These are phyloP conservation scores for Arabis hirsuta DNA, from an alignment of 345 rosid species.

Conservation along the genomic window DNA sequence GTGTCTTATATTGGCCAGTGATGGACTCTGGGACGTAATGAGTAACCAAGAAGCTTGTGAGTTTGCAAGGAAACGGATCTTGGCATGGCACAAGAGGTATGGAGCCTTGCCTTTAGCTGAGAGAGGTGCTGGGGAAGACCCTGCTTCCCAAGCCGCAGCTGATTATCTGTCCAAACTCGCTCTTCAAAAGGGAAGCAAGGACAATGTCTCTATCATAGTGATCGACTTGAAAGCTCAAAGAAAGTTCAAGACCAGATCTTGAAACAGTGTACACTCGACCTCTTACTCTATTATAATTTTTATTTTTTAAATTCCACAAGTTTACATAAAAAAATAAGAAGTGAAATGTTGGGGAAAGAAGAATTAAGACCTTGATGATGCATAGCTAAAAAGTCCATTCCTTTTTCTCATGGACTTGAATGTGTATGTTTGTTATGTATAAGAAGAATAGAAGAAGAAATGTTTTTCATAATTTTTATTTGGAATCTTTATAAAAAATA, in stretches of 20 bases:
- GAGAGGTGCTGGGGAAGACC: conserved; percentile 74
- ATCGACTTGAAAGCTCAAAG: conserved; percentile 91
- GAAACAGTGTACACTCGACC: conserved; percentile 35
- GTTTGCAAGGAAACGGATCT: conserved; percentile 73
- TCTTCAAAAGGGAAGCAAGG: conserved; percentile 79
- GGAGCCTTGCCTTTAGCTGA: conserved; percentile 53
- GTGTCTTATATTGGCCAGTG: conserved; percentile 88
- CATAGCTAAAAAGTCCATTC: conserved; percentile 68
- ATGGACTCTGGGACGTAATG: conserved; percentile 98
- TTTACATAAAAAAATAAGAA: conserved; percentile 42
- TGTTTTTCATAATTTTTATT: not conserved
- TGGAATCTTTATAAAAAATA: conserved; percentile 18
- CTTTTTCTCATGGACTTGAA: conserved; percentile 74
- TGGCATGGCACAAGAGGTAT: conserved; percentile 80
- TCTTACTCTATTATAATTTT: conserved; percentile 35
- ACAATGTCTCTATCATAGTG: conserved; percentile 82
- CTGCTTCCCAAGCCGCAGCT: conserved; percentile 80
- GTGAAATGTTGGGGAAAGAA: conserved; percentile 37
- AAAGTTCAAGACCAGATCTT: conserved; percentile 73
- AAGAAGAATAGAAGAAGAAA: conserved; percentile 44
- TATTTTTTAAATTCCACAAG: conserved; percentile 35
- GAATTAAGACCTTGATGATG: conserved; percentile 43
- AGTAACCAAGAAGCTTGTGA: conserved; percentile 93
- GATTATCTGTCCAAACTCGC: conserved; percentile 78
- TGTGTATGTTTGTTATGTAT: conserved; percentile 50